phyloP scores from a whole-genome alignment of 129 eudicot species.

The Arctium minus region DNA sequence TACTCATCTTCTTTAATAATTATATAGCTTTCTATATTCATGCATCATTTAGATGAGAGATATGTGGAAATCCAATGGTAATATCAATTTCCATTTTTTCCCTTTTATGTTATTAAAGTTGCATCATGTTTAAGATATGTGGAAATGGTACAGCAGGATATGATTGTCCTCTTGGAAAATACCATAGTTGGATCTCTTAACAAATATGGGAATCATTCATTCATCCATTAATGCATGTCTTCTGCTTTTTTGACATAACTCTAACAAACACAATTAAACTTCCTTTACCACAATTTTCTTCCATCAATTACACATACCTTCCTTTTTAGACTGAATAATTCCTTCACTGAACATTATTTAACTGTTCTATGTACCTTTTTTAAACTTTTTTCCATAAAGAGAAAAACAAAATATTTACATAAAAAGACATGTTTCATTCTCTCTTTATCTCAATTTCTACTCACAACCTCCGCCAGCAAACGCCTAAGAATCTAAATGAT shows the following conservation, averaged over 20 bases:
- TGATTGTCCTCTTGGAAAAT: neutral
- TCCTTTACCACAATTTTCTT: neutral
- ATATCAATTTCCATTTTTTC: neutral
- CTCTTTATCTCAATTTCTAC: neutral
- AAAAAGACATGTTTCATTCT: neutral
- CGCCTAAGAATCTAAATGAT: no score
- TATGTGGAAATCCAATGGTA: conserved; percentile 41
- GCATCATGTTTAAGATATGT: neutral
- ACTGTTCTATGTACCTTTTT: neutral
- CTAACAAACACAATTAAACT: neutral
- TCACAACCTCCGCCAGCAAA: neutral
- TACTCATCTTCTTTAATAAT: no score
- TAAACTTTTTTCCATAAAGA: neutral
- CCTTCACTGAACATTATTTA: neutral
- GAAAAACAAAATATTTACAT: neutral
- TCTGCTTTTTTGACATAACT: neutral
- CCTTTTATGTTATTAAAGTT: neutral
- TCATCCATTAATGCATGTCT: neutral
- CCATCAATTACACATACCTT: neutral
- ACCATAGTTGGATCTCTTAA: conserved; percentile 3
- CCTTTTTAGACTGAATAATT: neutral
- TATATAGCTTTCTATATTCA: no score
- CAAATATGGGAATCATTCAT: conserved; percentile 1
- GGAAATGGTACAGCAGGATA: neutral
- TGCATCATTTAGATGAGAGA: no score